Percentiles rank a stretch among this genome's conserved stretches.
Conservation (phyloP, 345 rosid genomes). For the Rhizophora apiculata region DNA sequence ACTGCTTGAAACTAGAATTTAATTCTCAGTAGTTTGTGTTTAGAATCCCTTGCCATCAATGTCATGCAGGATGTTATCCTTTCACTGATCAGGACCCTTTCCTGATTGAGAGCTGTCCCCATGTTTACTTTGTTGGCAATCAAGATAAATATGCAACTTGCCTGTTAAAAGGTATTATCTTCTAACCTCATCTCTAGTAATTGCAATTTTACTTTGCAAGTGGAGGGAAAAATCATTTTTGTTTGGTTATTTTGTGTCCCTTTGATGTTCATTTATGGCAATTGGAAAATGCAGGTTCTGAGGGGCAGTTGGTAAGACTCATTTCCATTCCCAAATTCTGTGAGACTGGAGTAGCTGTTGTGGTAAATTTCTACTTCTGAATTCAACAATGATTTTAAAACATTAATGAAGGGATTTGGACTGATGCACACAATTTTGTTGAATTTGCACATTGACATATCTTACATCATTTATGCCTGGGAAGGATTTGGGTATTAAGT, state of each 20-base stretch:
- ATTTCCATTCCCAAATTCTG: conserved; percentile 75
- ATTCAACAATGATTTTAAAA: conserved; percentile 4
- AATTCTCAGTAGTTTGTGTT: conserved; percentile 11
- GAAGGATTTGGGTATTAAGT: not conserved
- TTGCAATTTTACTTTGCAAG: not conserved
- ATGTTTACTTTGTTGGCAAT: conserved; percentile 87
- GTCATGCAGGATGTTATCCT: conserved; percentile 83
- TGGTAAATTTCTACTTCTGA: conserved; percentile 46
- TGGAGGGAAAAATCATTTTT: not conserved
- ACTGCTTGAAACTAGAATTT: not conserved
- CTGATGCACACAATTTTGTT: conserved; percentile 2
- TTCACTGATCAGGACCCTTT: conserved; percentile 93
- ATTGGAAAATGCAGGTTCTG: conserved; percentile 53
- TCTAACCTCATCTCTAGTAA: not conserved
- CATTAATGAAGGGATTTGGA: not conserved
- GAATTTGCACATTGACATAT: not conserved
- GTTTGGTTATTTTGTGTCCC: not conserved
- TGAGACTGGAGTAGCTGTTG: conserved; percentile 72
- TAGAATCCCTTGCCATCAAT: conserved; percentile 7
- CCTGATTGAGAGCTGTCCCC: conserved; percentile 86
- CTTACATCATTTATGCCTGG: conserved; percentile 4
- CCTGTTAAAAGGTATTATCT: conserved; percentile 54
- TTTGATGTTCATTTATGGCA: conserved; percentile 3
- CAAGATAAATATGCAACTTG: conserved; percentile 67
- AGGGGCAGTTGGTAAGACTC: conserved; percentile 71